Base-by-base conservation (phyloP, 257 asterid genomes). In the Rubia yunnanensis region DNA sequence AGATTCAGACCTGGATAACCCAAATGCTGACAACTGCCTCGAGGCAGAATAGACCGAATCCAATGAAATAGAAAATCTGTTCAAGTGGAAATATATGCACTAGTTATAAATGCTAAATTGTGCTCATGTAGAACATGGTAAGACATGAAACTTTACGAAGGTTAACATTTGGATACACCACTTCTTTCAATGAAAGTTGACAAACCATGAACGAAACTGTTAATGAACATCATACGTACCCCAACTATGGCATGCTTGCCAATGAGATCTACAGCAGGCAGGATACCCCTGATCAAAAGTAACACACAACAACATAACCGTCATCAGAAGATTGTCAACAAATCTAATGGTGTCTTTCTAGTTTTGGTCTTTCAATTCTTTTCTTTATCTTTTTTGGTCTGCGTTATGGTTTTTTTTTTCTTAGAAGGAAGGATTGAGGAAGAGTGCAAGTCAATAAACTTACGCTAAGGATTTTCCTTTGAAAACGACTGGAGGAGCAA, bases 401-500 rank as follows among this genome's bases (percentile, higher is more conserved):
- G 3, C 7, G 60, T 55, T 2, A 1, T 38, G 46, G n/a, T n/a
- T n/a, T 41, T 14, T 24, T 23, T 14, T 14, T 22, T 14, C 17
- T 13, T 13, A 13, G 46, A 53, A n/a, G 4, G n/a, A 3, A 10
- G 30, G 49, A 10, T 32, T 31, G 32, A 15, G 13, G 8, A 34
- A n/a, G 14, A 50, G 27, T n/a, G 53, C 5, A 10, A 10, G 28
- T 7, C 27, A 38, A 73, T 31, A 68, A 36, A 73, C 94, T 83
- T 81, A 92, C 99, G 97, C 78, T 31, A 92, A 81, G 72, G 99
- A 89, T 83, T 89, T 90, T 70, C 99, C 99, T 79, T 81, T 82
- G 87, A 92, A 92, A 60, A 92, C 95, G 26, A 92, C 66, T 44
- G 99, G 99, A 65, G 99, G 99, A 66, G 99, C 99, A 78, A 92